Base-by-base conservation (phyloP, 345 rosid species). In the Populus simonii region DNA sequence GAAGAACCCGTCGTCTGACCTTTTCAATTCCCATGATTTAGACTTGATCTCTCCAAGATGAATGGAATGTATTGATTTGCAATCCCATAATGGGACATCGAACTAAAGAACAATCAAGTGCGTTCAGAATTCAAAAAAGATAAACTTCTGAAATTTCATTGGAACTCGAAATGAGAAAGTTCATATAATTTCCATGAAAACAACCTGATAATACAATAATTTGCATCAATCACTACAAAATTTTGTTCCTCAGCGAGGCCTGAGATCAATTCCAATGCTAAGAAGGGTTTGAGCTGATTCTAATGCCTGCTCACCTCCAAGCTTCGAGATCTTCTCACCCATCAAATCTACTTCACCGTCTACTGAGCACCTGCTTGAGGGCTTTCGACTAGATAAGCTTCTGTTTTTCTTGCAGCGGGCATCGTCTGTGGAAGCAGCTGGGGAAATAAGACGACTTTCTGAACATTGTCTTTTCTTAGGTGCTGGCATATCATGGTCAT, bases 251-350 rank as follows among this genome's bases (percentile, higher is more conserved):
- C 25, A 29, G 8, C 74, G 65, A 43, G 55, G 76, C 67, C 69
- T 71, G 62, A 66, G 45, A 55, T 75, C 57, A 16, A 38, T 38
- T 66, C 76, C 73, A 49, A 80, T 80, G 73, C 80, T 76, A 49
- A 80, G 83, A 71, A 80, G 83, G 1, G 76, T 80, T 67, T 27
- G 72, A 57, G 83, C 83, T 4, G 83, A 80, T 35, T 80, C 83
- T 38, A 80, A 25, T 76, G 80, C 83, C 68, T 71, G 36, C 65
- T 66, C 76, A 31, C 77, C 83, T 66, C 83, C 83, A 80, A 80
- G 83, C 65, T 80, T 80, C 68, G 72, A 51, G 31, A 80, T 53
- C 79, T 67, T 67, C 67, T 80, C 83, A 5, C 59, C 76, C 76
- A 75, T 75, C 36, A 69, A 3, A 31, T 80, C 76, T 41, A 43